Percentiles rank a stretch among this genome's conserved stretches.
Evolutionary conservation across 1,284 basidiomycete genomes (phyloP).

Genomic region (Melampsora occidentalis): DNA sequence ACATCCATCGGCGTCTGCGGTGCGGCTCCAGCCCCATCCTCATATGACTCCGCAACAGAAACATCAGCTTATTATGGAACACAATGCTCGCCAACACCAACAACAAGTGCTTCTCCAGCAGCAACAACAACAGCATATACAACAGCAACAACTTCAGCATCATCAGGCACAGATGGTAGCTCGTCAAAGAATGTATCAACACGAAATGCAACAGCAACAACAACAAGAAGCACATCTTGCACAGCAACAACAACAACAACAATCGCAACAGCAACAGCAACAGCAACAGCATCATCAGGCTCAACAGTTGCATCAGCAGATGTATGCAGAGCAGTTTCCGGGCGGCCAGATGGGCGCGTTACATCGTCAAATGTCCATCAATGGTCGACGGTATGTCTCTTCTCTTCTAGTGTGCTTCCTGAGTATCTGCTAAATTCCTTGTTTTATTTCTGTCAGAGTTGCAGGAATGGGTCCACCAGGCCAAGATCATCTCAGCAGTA

Average conservation of each 20-base stretch:
- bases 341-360: constrained; percentile 20
- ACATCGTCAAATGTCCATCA: constrained; percentile 27
- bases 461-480: constrained; percentile 18
- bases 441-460: constrained; percentile 14
- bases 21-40: not conserved
- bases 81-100: constrained; percentile 2
- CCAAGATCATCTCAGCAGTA: constrained; percentile 22
- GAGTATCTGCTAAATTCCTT: not conserved
- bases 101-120: constrained; percentile 9
- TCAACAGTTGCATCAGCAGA: constrained; percentile 30
- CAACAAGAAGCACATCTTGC: constrained; percentile 20
- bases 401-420: not conserved
- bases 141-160: constrained; percentile 8
- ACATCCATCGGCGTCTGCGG: not conserved
- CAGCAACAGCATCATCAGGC: constrained; percentile 24
- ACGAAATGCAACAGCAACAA: too few relatives aligned
- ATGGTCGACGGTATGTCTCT: constrained; percentile 36
- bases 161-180: not conserved
- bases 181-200: too few relatives aligned
- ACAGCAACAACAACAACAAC: constrained; percentile 26
- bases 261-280: constrained; percentile 18
- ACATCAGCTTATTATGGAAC: not conserved
- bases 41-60: not conserved
- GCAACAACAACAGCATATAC: not conserved
- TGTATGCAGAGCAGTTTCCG: constrained; percentile 29